phyloP scores from a whole-genome alignment of 2,329 filamentous ascomycete species.

The Pseudopyricularia javanii region DNA sequence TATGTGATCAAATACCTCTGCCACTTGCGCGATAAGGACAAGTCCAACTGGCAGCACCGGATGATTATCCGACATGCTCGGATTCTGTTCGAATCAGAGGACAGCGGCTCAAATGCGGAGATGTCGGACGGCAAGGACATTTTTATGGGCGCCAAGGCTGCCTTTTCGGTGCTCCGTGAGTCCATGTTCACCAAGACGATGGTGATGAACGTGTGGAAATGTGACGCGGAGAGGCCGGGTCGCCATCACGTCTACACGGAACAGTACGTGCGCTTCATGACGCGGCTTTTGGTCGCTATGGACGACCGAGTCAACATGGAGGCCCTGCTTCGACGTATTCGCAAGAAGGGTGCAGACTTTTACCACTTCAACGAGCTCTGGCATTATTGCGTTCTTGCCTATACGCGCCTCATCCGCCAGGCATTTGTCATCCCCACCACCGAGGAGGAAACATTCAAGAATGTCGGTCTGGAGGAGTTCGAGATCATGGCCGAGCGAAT shows the following conservation, averaged over 20 bases:
- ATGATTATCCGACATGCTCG: slow-evolving; percentile 65
- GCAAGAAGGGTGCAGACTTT: slow-evolving; percentile 69
- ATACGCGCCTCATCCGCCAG: slow-evolving; percentile 39
- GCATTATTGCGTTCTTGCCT: slow-evolving; percentile 41
- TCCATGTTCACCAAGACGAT: slow-evolving; percentile 85
- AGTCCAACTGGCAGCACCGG: slow-evolving; percentile 90
- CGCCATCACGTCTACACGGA: slow-evolving; percentile 88
- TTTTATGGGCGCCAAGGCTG: slow-evolving; percentile 58
- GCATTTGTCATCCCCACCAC: slow-evolving; percentile 31
- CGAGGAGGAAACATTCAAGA: slow-evolving; percentile 43
- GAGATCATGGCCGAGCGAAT: slow-evolving; percentile 43
- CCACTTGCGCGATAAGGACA: slow-evolving; percentile 58
- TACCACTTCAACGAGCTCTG: slow-evolving; percentile 50
- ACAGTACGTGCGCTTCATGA: slow-evolving; percentile 74
- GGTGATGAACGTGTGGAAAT: slow-evolving; percentile 90
- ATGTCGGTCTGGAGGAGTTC: slow-evolving; percentile 40
- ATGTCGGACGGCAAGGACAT: slow-evolving; percentile 38
- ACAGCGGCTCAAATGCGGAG: slow-evolving; percentile 14
- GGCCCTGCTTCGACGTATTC: slow-evolving; percentile 63
- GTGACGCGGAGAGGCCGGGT: slow-evolving; percentile 70
- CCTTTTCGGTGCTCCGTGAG: slow-evolving; percentile 63
- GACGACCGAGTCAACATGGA: slow-evolving; percentile 68
- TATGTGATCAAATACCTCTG: slow-evolving; percentile 39
- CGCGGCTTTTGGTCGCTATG: slow-evolving; percentile 59
- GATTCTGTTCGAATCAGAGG: slow-evolving; percentile 37